Evolutionary conservation across 148 eudicot species (phyloP).

Genomic region (Simmondsia chinensis): DNA sequence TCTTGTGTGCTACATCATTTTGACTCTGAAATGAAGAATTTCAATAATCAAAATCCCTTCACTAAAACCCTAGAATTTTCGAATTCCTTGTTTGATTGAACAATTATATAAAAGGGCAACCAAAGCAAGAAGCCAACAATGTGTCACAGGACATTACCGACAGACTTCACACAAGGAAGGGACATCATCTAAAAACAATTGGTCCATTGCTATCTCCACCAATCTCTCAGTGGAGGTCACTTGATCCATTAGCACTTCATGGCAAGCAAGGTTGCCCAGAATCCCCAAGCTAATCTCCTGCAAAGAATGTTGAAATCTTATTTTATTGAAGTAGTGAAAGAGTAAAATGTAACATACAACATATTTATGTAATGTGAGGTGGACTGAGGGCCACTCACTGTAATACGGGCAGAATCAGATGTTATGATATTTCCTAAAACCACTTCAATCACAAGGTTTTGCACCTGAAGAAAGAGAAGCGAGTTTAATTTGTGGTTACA

Average conservation of each 20-base stretch:
- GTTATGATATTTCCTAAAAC: slow-evolving; percentile 68
- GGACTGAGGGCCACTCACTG: slow-evolving; percentile 34
- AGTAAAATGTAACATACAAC: too few species aligned
- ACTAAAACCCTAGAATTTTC: too few species aligned
- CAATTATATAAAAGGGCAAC: too few species aligned
- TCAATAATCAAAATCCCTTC: too few species aligned
- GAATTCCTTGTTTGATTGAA: too few species aligned
- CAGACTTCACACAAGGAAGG: slow-evolving; percentile 75
- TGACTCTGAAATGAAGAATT: too few species aligned
- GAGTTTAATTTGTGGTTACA: too few species aligned
- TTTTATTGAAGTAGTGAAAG: slow-evolving; percentile 2
- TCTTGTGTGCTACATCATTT: too few species aligned
- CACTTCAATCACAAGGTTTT: slow-evolving; percentile 81
- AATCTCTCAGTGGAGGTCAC: slow-evolving; percentile 47
- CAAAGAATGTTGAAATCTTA: slow-evolving; percentile 9
- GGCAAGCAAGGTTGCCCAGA: slow-evolving; percentile 89
- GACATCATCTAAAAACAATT: slow-evolving; percentile 72
- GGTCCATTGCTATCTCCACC: slow-evolving; percentile 56
- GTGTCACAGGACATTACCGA: slow-evolving; percentile 35
- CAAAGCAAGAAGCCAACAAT: slow-evolving; percentile 4
- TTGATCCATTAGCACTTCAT: slow-evolving; percentile 43
- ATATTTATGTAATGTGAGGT: too few species aligned
- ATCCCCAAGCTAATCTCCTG: slow-evolving; percentile 95
- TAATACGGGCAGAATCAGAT: slow-evolving; percentile 55
- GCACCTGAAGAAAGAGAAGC: slow-evolving; percentile 36